Evolutionary conservation across 768 basidiomycete genomes (phyloP), one percentile per base, ranked within the genome.

Genomic region (Tylopilus felleus): DNA sequence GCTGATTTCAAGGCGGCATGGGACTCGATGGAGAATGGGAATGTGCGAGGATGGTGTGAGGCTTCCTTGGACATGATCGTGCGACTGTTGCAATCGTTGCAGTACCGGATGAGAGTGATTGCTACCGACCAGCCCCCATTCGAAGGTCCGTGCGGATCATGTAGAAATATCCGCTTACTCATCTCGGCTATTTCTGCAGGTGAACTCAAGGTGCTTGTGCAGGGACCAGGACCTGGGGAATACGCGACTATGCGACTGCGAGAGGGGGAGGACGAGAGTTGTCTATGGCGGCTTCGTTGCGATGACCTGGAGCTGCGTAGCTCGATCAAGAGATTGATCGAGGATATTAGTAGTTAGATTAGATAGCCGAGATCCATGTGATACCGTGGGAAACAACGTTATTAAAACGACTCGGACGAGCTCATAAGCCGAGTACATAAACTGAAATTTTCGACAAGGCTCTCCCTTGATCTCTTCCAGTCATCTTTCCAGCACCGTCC

Each of bases 41-140:
- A 73, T 62, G 66, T 73, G 29, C 79, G 88, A 49, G 90, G 90
- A 14, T 92, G 90, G 90, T 86, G 81, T 62, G 80, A 82, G 54
- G 72, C 65, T 6, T 73, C 81, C 22, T 72, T 83, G 47, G 83
- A 84, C 47, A 71, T 69, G 21, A 78, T 83, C 25, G 73, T 86
- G 41, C 74, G 78, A 48, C 73, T 72, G 39, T 62, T 91, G 57
- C 83, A 84, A 64, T 71, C 73, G 27, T 56, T 82, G 66, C 72
- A 74, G 40, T 66, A 65, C 33, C 66, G 60, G 19, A 69, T 88
- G 61, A 72, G 72, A 31, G 78, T 88, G 43, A 77, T 83, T 51
- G 67, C 82, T 38, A 73, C 73, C 33, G 80, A 85, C 60, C 72
- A 77, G 49, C 66, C 73, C 19, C 86, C 88, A 1, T 89, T 86